Evolutionary conservation across 805 yeast species (phyloP).

Genomic region (Starmerella potacharoeniae): DNA sequence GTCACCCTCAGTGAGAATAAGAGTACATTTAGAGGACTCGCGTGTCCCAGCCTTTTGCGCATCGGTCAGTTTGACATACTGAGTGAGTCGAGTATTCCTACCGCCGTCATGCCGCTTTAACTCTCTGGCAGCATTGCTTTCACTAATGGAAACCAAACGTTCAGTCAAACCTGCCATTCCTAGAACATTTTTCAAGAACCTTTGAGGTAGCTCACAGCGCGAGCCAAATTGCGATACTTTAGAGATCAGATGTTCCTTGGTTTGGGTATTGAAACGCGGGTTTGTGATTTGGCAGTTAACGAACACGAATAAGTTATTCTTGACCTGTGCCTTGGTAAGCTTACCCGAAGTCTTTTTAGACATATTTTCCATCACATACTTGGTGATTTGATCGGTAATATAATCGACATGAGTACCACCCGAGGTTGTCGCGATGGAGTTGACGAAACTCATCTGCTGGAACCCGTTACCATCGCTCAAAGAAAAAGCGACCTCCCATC

Average conservation of each 20-base stretch:
- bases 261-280: slow-evolving; percentile 95
- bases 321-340: slow-evolving; percentile 79
- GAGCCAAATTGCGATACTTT: slow-evolving; percentile 84
- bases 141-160: slow-evolving; percentile 71
- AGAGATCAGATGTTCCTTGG: slow-evolving; percentile 90
- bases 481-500: slow-evolving; percentile 96
- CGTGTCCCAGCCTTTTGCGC: slow-evolving; percentile 93
- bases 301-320: slow-evolving; percentile 80
- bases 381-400: slow-evolving; percentile 72
- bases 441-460: slow-evolving; percentile 92
- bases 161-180: slow-evolving; percentile 60
- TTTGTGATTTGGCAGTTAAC: slow-evolving; percentile 87
- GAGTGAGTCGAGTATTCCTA: slow-evolving; percentile 63
- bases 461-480: slow-evolving; percentile 72
- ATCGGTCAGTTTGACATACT: slow-evolving; percentile 81
- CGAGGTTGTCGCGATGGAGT: slow-evolving; percentile 91
- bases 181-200: slow-evolving; percentile 51
- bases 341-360: slow-evolving; percentile 48
- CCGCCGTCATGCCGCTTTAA: slow-evolving; percentile 79
- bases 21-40: slow-evolving; percentile 84
- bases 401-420: slow-evolving; percentile 95
- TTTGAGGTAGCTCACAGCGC: slow-evolving; percentile 63
- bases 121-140: slow-evolving; percentile 77
- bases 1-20: slow-evolving; percentile 92
- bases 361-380: slow-evolving; percentile 65